These are phyloP conservation scores for Kluyveromyces marxianus DNA, from an alignment of 1,139 yeast species.

Conservation along the genomic window DNA sequence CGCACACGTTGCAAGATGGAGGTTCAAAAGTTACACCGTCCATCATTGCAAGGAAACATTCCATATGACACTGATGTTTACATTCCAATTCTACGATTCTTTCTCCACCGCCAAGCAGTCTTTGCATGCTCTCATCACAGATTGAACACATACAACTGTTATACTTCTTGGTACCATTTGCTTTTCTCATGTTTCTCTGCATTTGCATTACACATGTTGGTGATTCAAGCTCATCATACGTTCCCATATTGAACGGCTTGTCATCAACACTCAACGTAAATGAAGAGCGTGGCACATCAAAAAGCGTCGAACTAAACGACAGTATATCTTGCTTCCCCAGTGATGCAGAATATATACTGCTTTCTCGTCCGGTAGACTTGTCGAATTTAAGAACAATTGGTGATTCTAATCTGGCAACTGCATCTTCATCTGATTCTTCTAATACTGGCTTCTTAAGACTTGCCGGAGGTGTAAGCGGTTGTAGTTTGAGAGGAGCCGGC, in stretches of 20 bases:
- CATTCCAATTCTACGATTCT: constrained; percentile 31
- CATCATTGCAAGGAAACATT: constrained; percentile 20
- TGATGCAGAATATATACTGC: neutral
- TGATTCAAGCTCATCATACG: constrained; percentile 17
- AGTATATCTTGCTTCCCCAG: neutral
- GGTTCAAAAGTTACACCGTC: constrained; percentile 8
- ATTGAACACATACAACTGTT: constrained; percentile 28
- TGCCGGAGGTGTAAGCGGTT: constrained; percentile 6
- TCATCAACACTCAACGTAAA: neutral
- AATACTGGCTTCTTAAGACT: neutral
- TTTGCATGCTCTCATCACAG: constrained; percentile 32
- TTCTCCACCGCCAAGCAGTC: constrained; percentile 31
- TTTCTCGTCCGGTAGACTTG: neutral
- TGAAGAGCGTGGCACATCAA: neutral
- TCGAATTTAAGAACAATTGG: constrained; percentile 5
- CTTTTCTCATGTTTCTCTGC: constrained; percentile 9
- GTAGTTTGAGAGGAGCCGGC: constrained; percentile 6
- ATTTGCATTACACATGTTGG: constrained; percentile 15
- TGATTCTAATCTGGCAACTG: constrained; percentile 3
- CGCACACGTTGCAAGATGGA: constrained; percentile 27
- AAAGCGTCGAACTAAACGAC: constrained; percentile 3
- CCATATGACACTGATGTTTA: constrained; percentile 26
- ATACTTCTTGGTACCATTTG: constrained; percentile 17
- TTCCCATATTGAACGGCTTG: constrained; percentile 1
- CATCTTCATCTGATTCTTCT: neutral